Evolutionary conservation across 306 rosid genomes (phyloP).

Genomic region (Vigna radiata): DNA sequence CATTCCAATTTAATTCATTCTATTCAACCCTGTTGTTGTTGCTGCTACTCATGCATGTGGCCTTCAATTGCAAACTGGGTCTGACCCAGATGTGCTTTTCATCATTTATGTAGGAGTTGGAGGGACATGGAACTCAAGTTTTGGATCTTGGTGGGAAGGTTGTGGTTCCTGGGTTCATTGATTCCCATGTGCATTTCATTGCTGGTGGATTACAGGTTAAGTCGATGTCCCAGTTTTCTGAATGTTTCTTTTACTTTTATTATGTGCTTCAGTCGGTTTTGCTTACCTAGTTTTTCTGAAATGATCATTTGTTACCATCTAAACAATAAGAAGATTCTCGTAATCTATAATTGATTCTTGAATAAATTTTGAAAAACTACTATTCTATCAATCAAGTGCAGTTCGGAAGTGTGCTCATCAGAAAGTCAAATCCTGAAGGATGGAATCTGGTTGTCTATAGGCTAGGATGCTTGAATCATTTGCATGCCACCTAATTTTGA

Average conservation of each 20-base stretch:
- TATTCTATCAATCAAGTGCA: slow-evolving; percentile 3
- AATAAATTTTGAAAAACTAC: not conserved
- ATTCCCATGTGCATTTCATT: slow-evolving; percentile 82
- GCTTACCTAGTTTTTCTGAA: slow-evolving; percentile 4
- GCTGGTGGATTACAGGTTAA: slow-evolving; percentile 78
- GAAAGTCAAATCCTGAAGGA: not conserved
- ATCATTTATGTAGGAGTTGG: slow-evolving; percentile 62
- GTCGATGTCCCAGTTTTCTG: slow-evolving; percentile 21
- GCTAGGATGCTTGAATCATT: slow-evolving; percentile 20
- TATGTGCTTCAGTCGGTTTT: not conserved
- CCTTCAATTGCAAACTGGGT: slow-evolving; percentile 16
- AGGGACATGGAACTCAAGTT: slow-evolving; percentile 67
- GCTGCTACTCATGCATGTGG: slow-evolving; percentile 2
- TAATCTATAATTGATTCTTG: slow-evolving; percentile 9
- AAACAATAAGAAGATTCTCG: slow-evolving; percentile 6
- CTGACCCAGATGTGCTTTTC: slow-evolving; percentile 16
- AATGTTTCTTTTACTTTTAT: slow-evolving; percentile 5
- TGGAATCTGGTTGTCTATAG: slow-evolving; percentile 3
- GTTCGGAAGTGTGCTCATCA: slow-evolving; percentile 13
- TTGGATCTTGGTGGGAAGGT: slow-evolving; percentile 74
- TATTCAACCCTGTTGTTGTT: not conserved
- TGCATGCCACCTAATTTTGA: not conserved
- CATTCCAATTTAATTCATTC: not conserved
- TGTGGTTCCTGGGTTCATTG: slow-evolving; percentile 91
- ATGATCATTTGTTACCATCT: slow-evolving; percentile 21